A percentile compares a stretch with the other conserved stretches of the same genome.
Evolutionary conservation across 2,329 filamentous ascomycete genomes (phyloP).

Genomic region (Colletotrichum godetiae): DNA sequence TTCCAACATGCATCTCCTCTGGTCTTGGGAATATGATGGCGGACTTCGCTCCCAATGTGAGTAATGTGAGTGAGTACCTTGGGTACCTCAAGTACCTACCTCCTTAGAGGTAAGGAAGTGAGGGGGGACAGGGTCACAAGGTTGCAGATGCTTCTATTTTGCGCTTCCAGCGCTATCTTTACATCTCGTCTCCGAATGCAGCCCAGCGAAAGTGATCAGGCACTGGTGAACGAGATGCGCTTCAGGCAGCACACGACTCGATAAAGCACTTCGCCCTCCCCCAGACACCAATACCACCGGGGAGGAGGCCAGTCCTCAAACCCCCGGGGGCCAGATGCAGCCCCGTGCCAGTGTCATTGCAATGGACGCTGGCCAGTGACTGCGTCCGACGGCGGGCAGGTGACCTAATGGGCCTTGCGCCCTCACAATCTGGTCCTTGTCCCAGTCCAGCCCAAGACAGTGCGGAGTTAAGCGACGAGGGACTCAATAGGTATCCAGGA

Average conservation of each 20-base stretch:
- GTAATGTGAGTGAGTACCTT: background rate
- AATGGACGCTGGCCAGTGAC: background rate
- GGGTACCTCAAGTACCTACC: background rate
- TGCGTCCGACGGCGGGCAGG: slow-evolving; percentile 16
- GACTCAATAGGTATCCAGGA: too few species aligned
- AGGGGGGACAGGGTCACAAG: background rate
- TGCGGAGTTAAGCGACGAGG: background rate
- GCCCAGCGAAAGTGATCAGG: background rate
- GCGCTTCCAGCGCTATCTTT: background rate
- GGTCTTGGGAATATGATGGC: background rate
- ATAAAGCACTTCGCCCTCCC: background rate
- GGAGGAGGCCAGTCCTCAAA: background rate
- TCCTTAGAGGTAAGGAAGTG: too few species aligned
- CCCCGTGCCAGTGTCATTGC: slow-evolving; percentile 23
- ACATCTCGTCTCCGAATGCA: background rate
- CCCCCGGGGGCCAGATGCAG: background rate
- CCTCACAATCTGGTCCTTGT: background rate
- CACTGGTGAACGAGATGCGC: background rate
- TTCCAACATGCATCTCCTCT: background rate
- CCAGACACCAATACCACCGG: background rate
- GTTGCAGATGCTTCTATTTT: background rate
- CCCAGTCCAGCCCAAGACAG: background rate
- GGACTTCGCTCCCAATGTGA: background rate
- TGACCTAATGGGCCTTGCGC: slow-evolving; percentile 12
- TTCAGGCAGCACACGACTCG: background rate